Base-by-base conservation (phyloP, 176 grass and related monocot genomes). In the Musa troglodytarum region DNA sequence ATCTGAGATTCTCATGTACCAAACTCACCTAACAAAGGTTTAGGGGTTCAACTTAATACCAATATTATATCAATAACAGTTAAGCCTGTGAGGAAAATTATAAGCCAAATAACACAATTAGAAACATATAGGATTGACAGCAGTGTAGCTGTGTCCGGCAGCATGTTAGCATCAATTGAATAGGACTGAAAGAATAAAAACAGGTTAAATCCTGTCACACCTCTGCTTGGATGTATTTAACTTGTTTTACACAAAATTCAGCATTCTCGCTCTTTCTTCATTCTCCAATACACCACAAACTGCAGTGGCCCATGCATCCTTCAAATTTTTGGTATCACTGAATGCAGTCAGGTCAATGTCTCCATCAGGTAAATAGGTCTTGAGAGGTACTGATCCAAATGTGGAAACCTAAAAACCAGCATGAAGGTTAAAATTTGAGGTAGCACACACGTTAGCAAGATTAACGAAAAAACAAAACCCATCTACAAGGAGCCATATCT, bases 321-420 rank as follows among this genome's bases (percentile, higher is more conserved):
- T 96, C 71, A 92, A 74, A 54, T 88, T 83, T 57, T 92, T 84
- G 68, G 85, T 86, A 77, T 86, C 61, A 79, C 85, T 88, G 80
- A 92, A 85, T 76, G 85, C 85, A 75, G 93, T 96, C 76, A 96
- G 86, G 85, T 96, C 93, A 77, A 96, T 96, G 70, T 96, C 93
- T 86, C 93, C 93, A 88, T 96, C 93, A 72, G 93, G 93, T 85
- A 96, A 92, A 81, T 96, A 96, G 15, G 93, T 96, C 90, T 92
- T 96, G n/a, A 96, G 79, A 81, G 93, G 93, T 52, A 90, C 89
- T 21, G 93, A 96, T 22, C 93, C 93, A 80, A 96, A 96, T 14
- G 85, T 92, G 76, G 80, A 92, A 81, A 96, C 90, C 93, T 96
- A 77, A 22, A 76, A 53, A 49, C 12, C 26, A 2, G 29, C 29